phyloP scores from a whole-genome alignment of 768 basidiomycete genomes.

The Psilocybe azurescens region DNA sequence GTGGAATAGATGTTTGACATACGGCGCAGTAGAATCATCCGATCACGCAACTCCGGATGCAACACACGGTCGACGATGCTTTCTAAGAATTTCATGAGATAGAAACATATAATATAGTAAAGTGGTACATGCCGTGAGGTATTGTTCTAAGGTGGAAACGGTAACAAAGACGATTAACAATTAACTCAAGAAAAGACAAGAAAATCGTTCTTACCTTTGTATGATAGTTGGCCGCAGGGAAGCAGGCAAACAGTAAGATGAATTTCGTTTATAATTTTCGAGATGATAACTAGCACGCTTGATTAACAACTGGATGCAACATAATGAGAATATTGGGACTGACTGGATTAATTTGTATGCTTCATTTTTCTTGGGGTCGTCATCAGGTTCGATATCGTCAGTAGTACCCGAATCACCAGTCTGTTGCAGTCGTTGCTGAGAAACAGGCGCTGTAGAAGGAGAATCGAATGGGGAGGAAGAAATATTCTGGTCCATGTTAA shows the following conservation, averaged over 20 bases:
- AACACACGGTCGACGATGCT: slow-evolving; percentile 90
- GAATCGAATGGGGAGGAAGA: slow-evolving; percentile 55
- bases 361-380: slow-evolving; percentile 77
- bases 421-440: slow-evolving; percentile 40
- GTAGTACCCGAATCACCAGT: slow-evolving; percentile 30
- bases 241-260: slow-evolving; percentile 85
- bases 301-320: slow-evolving; percentile 1
- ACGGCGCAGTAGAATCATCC: slow-evolving; percentile 90
- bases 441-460: slow-evolving; percentile 30
- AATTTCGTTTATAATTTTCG: slow-evolving; percentile 87
- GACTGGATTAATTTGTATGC: slow-evolving; percentile 85
- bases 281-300: slow-evolving; percentile 74
- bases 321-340: slow-evolving; percentile 25
- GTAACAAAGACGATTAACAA: not conserved
- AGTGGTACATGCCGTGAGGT: slow-evolving; percentile 68
- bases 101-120: not conserved
- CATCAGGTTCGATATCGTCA: slow-evolving; percentile 63
- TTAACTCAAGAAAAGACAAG: not conserved
- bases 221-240: slow-evolving; percentile 89
- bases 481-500: slow-evolving; percentile 61
- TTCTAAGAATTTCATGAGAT: slow-evolving; percentile 50
- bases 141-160: slow-evolving; percentile 60
- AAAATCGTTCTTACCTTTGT: slow-evolving; percentile 60
- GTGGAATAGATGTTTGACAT: slow-evolving; percentile 18
- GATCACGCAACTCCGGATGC: slow-evolving; percentile 88